phyloP scores from a whole-genome alignment of 257 asterid species.

The Solanum commersonii region DNA sequence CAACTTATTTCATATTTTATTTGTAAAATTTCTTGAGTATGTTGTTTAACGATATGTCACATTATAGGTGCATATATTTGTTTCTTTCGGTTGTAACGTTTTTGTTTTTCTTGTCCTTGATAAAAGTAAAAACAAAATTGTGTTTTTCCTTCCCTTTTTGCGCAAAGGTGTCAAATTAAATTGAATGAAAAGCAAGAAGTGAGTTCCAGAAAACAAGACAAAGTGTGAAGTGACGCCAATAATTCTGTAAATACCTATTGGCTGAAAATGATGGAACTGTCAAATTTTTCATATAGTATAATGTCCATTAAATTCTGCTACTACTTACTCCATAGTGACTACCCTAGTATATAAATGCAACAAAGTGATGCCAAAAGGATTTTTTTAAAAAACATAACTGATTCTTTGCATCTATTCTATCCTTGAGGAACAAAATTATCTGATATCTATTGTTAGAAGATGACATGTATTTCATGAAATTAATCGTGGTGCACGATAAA shows the following conservation, averaged over 20 bases:
- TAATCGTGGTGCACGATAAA: not conserved
- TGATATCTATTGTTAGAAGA: too few relatives aligned
- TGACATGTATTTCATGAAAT: too few relatives aligned
- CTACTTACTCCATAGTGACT: not conserved
- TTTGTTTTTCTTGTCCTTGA: not conserved
- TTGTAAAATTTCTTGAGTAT: not conserved
- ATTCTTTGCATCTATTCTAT: too few relatives aligned
- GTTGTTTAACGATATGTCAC: not conserved
- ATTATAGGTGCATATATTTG: not conserved
- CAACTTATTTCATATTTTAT: not conserved
- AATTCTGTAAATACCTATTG: not conserved
- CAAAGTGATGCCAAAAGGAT: not conserved
- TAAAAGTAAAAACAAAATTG: not conserved
- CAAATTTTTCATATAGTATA: not conserved
- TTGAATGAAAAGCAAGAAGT: not conserved
- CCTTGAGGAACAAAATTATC: too few relatives aligned
- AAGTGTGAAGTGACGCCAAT: not conserved
- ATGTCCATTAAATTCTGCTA: not conserved
- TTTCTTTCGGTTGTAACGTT: not conserved
- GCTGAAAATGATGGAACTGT: slow-evolving; percentile 12
- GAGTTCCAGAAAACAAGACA: slow-evolving; percentile 3
- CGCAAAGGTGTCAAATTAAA: not conserved
- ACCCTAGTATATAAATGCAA: not conserved
- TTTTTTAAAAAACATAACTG: not conserved
- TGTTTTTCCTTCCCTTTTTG: not conserved